A percentile compares a stretch with the other conserved stretches of the same genome.
phyloP scores from a whole-genome alignment of 352 stramenopile species.

The Phytophthora syringae region DNA sequence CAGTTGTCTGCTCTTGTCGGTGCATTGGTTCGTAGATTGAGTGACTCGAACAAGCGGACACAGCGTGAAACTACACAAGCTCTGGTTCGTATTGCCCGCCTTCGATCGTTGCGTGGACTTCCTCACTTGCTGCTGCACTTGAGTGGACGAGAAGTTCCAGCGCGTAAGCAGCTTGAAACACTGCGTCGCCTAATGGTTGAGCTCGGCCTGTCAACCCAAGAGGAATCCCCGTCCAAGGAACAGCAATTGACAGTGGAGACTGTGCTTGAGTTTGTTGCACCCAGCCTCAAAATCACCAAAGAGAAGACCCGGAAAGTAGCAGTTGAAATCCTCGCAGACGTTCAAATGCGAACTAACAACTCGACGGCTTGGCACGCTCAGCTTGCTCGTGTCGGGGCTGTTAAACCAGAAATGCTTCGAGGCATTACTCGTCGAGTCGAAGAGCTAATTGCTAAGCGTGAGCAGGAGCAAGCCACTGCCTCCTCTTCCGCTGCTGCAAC shows the following conservation, averaged over 20 bases:
- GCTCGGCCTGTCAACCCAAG: constrained; percentile 44
- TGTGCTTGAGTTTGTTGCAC: constrained; percentile 72
- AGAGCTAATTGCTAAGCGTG: constrained; percentile 58
- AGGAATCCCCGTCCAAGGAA: constrained; percentile 10
- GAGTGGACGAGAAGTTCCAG: constrained; percentile 61
- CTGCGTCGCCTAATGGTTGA: constrained; percentile 63
- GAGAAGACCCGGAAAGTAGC: constrained; percentile 79
- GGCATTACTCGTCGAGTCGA: constrained; percentile 79
- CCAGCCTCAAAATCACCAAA: constrained; percentile 76
- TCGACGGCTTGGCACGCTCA: constrained; percentile 33
- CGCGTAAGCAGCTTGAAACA: constrained; percentile 62
- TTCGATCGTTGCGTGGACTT: constrained; percentile 65
- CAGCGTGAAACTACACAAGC: constrained; percentile 72
- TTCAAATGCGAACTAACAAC: constrained; percentile 43
- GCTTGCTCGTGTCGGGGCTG: constrained; percentile 29
- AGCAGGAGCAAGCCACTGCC: constrained; percentile 41
- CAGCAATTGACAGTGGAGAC: constrained; percentile 57
- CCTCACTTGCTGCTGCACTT: constrained; percentile 69
- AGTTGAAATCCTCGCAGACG: constrained; percentile 70
- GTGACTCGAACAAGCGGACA: constrained; percentile 85
- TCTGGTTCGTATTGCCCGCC: constrained; percentile 63
- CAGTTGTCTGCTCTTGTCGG: constrained; percentile 62
- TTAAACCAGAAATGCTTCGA: constrained; percentile 82
- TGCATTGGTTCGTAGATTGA: constrained; percentile 64
- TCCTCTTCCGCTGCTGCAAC: constrained; percentile 25